Evolutionary conservation across 2,329 filamentous ascomycete species (phyloP).

Genomic region (Talaromyces albobiverticillius): DNA sequence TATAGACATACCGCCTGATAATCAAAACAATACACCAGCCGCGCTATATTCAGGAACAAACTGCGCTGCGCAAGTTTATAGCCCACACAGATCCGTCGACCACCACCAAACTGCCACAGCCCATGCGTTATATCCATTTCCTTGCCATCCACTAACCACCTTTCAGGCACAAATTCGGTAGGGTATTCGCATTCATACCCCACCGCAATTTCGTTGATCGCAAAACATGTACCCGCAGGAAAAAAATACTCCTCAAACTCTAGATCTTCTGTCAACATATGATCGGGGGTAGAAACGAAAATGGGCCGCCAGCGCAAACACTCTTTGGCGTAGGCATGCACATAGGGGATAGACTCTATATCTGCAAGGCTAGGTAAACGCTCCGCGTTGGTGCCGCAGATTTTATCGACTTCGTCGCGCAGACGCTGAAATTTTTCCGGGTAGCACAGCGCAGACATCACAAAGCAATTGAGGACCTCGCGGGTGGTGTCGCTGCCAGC

Average conservation of each 20-base stretch:
- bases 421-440: conserved; percentile 24
- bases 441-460: conserved; percentile 25
- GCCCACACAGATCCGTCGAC: conserved; percentile 34
- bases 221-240: conserved; percentile 28
- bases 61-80: conserved; percentile 29
- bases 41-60: conserved; percentile 30
- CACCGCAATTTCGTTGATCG: conserved; percentile 33
- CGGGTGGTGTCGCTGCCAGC: conserved; percentile 47
- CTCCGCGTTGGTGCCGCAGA: neutral
- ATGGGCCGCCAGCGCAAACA: conserved; percentile 29
- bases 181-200: conserved; percentile 29
- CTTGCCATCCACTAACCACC: conserved; percentile 38
- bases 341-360: conserved; percentile 24
- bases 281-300: conserved; percentile 24
- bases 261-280: conserved; percentile 23
- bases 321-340: conserved; percentile 27
- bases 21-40: conserved; percentile 29
- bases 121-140: conserved; percentile 27
- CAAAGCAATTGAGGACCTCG: conserved; percentile 33
- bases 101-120: conserved; percentile 35
- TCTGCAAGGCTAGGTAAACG: conserved; percentile 24
- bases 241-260: conserved; percentile 28
- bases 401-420: conserved; percentile 13
- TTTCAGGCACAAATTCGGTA: conserved; percentile 30
- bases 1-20: conserved; percentile 3